Evolutionary conservation across 1,139 yeast genomes (phyloP).

Genomic region (Suhomyces taliae): DNA sequence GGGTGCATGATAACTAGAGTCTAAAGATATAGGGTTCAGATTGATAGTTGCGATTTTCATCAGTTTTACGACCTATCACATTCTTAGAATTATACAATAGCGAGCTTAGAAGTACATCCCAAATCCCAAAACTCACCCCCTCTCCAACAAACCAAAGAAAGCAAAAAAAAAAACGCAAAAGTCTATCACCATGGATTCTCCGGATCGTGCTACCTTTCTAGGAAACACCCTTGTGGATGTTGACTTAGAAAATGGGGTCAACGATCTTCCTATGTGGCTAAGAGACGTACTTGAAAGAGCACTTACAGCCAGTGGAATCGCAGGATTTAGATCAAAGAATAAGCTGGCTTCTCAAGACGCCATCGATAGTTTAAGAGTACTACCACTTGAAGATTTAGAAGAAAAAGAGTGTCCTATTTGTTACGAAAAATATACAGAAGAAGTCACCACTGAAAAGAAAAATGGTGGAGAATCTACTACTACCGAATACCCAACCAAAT

Average conservation of each 20-base stretch:
- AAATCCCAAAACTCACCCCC: too few relatives aligned
- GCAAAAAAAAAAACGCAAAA: not conserved
- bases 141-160: too few relatives aligned
- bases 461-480: not conserved
- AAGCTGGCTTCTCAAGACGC: constrained; percentile 45
- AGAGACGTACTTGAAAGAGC: constrained; percentile 42
- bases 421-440: constrained; percentile 30
- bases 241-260: constrained; percentile 27
- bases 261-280: constrained; percentile 38
- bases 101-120: too few relatives aligned
- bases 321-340: constrained; percentile 15
- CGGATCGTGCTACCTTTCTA: constrained; percentile 13
- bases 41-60: too few relatives aligned
- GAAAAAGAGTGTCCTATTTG: constrained; percentile 45
- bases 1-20: too few relatives aligned
- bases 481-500: not conserved
- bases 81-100: too few relatives aligned
- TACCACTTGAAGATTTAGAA: constrained; percentile 21
- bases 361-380: constrained; percentile 32
- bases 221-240: constrained; percentile 28
- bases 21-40: too few relatives aligned
- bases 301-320: constrained; percentile 29
- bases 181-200: constrained; percentile 2
- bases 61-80: too few relatives aligned
- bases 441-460: not conserved